Evolutionary conservation across 768 basidiomycete genomes (phyloP).

Genomic region (Serpula lacrymans): DNA sequence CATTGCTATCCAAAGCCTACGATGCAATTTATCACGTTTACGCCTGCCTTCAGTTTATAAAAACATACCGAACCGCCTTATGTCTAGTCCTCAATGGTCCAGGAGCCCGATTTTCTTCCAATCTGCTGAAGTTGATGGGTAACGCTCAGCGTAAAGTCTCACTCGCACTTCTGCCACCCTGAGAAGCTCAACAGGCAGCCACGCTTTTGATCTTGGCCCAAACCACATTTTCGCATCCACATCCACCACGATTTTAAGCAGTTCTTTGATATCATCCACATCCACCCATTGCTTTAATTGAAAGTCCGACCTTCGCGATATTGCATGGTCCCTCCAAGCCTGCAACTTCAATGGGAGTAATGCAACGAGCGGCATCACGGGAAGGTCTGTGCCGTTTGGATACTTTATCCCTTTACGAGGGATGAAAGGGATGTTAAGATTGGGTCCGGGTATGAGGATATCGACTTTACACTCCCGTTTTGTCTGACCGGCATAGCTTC

Average conservation of each 20-base stretch:
- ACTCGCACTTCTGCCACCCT: slow-evolving; percentile 20
- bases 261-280: slow-evolving; percentile 37
- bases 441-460: slow-evolving; percentile 33
- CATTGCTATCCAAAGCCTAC: too few relatives aligned
- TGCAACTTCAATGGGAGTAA: slow-evolving; percentile 40
- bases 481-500: slow-evolving; percentile 4
- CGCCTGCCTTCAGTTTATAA: too few relatives aligned
- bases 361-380: slow-evolving; percentile 35
- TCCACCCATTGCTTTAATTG: slow-evolving; percentile 37
- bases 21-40: too few relatives aligned
- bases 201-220: slow-evolving; percentile 9
- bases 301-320: slow-evolving; percentile 27
- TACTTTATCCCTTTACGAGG: slow-evolving; percentile 16
- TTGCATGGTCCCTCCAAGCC: slow-evolving; percentile 40
- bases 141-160: too few relatives aligned
- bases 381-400: slow-evolving; percentile 23
- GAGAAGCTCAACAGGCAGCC: slow-evolving; percentile 29
- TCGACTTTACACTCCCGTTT: slow-evolving; percentile 35
- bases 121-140: too few relatives aligned
- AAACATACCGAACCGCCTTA: too few relatives aligned
- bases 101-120: too few relatives aligned
- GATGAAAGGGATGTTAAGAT: slow-evolving; percentile 34
- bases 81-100: too few relatives aligned
- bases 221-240: slow-evolving; percentile 10
- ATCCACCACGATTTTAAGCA: slow-evolving; percentile 35